Evolutionary conservation across 2,329 filamentous ascomycete genomes (phyloP).

Genomic region (Magnaporthales sp.): DNA sequence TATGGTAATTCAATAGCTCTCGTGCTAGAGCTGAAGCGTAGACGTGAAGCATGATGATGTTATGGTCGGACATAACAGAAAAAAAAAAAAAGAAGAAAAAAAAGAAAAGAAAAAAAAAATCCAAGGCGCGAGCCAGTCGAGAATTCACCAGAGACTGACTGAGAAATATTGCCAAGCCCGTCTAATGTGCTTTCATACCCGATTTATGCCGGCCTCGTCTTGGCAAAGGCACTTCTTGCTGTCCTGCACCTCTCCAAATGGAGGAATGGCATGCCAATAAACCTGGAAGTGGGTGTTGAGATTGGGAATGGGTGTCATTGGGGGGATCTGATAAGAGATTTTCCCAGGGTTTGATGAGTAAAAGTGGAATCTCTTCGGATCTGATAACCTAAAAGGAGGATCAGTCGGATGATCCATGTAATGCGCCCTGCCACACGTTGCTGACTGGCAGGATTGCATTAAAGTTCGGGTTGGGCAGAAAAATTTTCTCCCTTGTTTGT

Average conservation of each 20-base stretch:
- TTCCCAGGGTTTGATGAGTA: not conserved
- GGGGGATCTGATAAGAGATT: slow-evolving; percentile 2
- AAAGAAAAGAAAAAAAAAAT: not conserved
- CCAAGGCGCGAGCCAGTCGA: not conserved
- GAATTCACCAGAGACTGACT: not conserved
- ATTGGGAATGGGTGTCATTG: no score
- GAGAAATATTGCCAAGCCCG: not conserved
- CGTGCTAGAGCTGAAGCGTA: not conserved
- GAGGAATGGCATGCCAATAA: not conserved
- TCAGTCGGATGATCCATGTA: not conserved
- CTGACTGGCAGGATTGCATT: no score
- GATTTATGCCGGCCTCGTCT: not conserved
- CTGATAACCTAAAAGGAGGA: slow-evolving; percentile 1
- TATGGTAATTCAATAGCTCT: not conserved
- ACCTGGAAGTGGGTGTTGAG: not conserved
- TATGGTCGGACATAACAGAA: not conserved
- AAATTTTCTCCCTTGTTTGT: no score
- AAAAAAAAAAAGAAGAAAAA: not conserved
- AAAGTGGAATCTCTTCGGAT: not conserved
- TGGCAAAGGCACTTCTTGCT: not conserved
- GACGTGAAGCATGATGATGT: not conserved
- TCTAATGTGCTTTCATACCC: not conserved
- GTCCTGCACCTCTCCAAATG: not conserved
- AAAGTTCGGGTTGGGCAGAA: no score
- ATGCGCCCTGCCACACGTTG: not conserved